phyloP scores from a whole-genome alignment of 352 stramenopile species.

The Peronospora destructor region DNA sequence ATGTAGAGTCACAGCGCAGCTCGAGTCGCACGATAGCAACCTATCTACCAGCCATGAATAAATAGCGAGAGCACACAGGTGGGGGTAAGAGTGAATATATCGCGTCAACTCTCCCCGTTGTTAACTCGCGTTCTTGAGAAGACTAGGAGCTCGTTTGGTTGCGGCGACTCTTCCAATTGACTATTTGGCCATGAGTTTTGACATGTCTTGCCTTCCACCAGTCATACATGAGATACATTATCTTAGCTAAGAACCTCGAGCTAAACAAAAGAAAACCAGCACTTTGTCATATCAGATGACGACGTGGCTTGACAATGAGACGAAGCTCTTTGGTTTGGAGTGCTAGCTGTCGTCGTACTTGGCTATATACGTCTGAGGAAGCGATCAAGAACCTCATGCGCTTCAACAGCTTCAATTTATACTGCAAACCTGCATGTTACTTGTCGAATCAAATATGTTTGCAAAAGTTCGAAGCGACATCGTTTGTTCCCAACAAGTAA shows the following conservation, averaged over 20 bases:
- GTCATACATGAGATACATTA: slow-evolving; percentile 1
- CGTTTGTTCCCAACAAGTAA: neutral
- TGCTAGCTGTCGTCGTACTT: too few relatives aligned
- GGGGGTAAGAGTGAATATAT: slow-evolving; percentile 12
- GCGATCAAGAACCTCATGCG: neutral
- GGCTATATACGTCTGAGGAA: too few relatives aligned
- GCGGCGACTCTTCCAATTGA: slow-evolving; percentile 26
- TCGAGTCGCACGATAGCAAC: slow-evolving; percentile 23
- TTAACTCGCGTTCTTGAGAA: slow-evolving; percentile 23
- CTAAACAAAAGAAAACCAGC: too few relatives aligned
- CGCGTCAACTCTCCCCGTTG: too few relatives aligned
- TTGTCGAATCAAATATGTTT: neutral
- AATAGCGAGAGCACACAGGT: slow-evolving; percentile 22
- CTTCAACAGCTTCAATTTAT: neutral
- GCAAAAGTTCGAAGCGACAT: neutral
- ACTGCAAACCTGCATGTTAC: neutral
- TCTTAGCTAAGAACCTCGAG: neutral
- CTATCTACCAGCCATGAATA: slow-evolving; percentile 13
- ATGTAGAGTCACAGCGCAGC: slow-evolving; percentile 24
- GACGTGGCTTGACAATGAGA: too few relatives aligned
- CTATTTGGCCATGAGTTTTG: slow-evolving; percentile 7
- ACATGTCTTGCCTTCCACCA: neutral
- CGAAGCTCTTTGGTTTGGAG: too few relatives aligned
- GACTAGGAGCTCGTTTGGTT: slow-evolving; percentile 19
- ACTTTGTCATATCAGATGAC: too few relatives aligned